phyloP scores from a whole-genome alignment of 2,329 filamentous ascomycete genomes.

The Fusarium dlaminii region DNA sequence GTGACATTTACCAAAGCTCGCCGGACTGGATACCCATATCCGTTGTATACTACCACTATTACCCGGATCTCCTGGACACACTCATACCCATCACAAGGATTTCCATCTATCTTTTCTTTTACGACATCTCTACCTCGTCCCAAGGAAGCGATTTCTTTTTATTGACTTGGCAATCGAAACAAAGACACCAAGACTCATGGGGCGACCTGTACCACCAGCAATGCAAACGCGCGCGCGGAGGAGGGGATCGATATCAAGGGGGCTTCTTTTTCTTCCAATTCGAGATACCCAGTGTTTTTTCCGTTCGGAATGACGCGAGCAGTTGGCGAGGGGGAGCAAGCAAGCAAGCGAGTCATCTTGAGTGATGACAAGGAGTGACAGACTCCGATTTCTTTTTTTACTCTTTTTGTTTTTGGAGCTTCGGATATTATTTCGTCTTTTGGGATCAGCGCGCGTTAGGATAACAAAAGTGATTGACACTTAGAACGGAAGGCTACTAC shows the following conservation, averaged over 20 bases:
- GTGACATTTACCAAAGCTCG: constrained; percentile 30
- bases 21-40: constrained; percentile 40
- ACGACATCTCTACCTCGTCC: constrained; percentile 40
- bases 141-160: constrained; percentile 40
- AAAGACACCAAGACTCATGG: constrained; percentile 40
- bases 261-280: constrained; percentile 46
- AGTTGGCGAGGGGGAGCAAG: constrained; percentile 36
- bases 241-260: constrained; percentile 44
- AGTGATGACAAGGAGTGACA: constrained; percentile 21
- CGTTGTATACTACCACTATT: constrained; percentile 45
- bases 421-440: constrained; percentile 21
- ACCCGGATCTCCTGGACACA: constrained; percentile 40
- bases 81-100: constrained; percentile 22
- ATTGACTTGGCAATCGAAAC: constrained; percentile 35
- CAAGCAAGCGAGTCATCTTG: constrained; percentile 21
- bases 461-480: constrained; percentile 44
- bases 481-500: constrained; percentile 44
- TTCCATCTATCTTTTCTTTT: constrained; percentile 33
- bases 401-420: constrained; percentile 26
- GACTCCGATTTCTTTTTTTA: constrained; percentile 19
- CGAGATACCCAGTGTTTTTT: constrained; percentile 50
- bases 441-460: constrained; percentile 36
- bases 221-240: constrained; percentile 43
- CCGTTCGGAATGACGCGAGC: constrained; percentile 43
- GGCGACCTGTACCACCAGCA: constrained; percentile 49